Base-by-base conservation (phyloP, 495 filamentous ascomycete genomes). In the Talaromyces thailandensis region DNA sequence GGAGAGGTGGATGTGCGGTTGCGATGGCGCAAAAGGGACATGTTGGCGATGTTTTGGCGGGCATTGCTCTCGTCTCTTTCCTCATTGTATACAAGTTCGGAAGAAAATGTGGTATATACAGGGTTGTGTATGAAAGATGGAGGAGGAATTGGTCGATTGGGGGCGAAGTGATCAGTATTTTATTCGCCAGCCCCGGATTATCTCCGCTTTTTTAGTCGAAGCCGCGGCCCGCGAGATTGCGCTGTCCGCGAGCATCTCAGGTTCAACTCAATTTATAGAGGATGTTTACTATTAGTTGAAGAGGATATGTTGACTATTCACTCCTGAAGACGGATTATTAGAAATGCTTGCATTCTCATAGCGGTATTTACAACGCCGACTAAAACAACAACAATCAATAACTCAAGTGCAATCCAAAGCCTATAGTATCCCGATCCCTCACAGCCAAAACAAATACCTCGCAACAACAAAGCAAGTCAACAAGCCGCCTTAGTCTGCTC, bases 21-120 rank as follows among this genome's bases (percentile, higher is more conserved):
- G 76, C 71, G 58, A 77, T 78, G 55, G 65, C 67, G 69, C 73
- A 74, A 63, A 80, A 80, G 8, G 76, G 69, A 61, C 78, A 79
- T 50, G 66, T 32, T 56, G 67, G 28, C 3, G 56, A 18, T 21
- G 21, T 25, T 37, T 6, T 26, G 8, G 32, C 8, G 6, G 58
- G 21, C 24, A 26, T 60, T 35, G 32, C 8, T 43, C 25, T n/a
- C n/a, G n/a, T n/a, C n/a, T n/a, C n/a, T n/a, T n/a, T n/a, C n/a
- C n/a, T n/a, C n/a, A n/a, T n/a, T n/a, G n/a, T n/a, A n/a, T n/a
- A n/a, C n/a, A n/a, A n/a, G n/a, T n/a, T n/a, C n/a, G n/a, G n/a
- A n/a, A 31, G 29, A 9, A 35, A 35, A 11, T 35, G 31, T 12
- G 31, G 31, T 35, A 12, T 48, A 48, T 48, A 48, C 6, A 48